Conservation (phyloP, 2,329 filamentous ascomycete species). For the Xylariaceae sp. region DNA sequence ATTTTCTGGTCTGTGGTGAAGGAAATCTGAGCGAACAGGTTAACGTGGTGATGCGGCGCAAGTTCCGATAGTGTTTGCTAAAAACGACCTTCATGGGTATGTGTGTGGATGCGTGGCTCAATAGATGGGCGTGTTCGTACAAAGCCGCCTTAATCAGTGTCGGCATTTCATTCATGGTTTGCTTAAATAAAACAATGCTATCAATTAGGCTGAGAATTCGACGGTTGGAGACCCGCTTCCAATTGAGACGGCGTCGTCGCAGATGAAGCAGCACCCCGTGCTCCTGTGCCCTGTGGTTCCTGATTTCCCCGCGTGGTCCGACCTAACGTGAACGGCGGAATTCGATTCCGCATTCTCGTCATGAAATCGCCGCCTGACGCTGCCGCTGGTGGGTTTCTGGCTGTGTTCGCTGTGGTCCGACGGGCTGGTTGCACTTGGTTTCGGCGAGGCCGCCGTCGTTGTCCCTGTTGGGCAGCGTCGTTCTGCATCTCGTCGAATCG, state of each 20-base stretch:
- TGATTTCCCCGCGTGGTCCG: conserved; percentile 26
- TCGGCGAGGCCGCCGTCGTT: conserved; percentile 13
- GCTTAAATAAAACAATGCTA: conserved; percentile 18
- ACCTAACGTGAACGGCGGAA: conserved; percentile 27
- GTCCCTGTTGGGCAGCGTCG: conserved; percentile 13
- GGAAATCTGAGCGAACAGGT: conserved; percentile 7
- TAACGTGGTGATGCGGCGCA: background rate
- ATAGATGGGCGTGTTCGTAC: conserved; percentile 3
- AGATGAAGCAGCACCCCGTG: conserved; percentile 20
- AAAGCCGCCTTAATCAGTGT: conserved; percentile 11
- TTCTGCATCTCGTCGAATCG: conserved; percentile 20
- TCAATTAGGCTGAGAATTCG: conserved; percentile 23
- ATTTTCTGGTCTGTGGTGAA: background rate
- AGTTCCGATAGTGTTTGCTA: conserved; percentile 2
- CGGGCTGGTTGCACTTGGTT: conserved; percentile 5
- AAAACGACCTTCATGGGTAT: conserved; percentile 5
- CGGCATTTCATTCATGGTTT: conserved; percentile 20
- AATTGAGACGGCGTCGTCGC: conserved; percentile 42
- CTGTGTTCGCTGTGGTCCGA: conserved; percentile 7
- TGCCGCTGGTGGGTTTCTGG: conserved; percentile 6
- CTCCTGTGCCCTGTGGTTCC: conserved; percentile 18
- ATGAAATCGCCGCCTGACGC: conserved; percentile 20
- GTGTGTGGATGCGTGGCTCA: conserved; percentile 4
- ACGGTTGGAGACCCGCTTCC: conserved; percentile 39
- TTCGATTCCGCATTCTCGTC: conserved; percentile 25